Evolutionary conservation across 2,329 filamentous ascomycete genomes (phyloP), one percentile per base, ranked within the genome.

Genomic region (Mariannaea sp.): DNA sequence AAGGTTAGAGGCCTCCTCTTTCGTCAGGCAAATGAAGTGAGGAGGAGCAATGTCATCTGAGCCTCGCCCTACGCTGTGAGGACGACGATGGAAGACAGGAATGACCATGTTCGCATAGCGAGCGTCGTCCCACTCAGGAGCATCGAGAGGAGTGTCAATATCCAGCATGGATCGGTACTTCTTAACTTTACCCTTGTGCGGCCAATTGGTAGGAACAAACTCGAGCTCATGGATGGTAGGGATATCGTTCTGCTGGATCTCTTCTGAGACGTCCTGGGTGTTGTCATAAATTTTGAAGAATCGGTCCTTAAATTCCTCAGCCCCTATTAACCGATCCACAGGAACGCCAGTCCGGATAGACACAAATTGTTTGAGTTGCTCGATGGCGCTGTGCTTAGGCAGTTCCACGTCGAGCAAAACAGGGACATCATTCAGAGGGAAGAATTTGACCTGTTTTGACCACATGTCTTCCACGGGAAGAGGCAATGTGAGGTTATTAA

Each of bases 401-500:
- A 94, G 77, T 61, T 97, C 94, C 9, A 96, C 82, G 39, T 86
- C 82, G 29, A 97, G 81, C 35, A 82, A 76, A 45, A 93, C 79
- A 0, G 91, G 89, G 2, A 76, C 75, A 49, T 89, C 85, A 53
- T 87, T 84, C 2, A 94, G 75, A 2, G 92, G 92, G 55, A 90
- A 87, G 69, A 89, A 97, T 49, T 83, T 87, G 61, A 97, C 77
- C 1, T 81, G 79, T 59, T 88, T 87, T 53, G 78, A 80, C 88
- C 91, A 96, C 38, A 90, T 81, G 59, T 88, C 92, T 70, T 94
- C 88, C 49, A 96, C 84, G 0, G 94, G 94, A 27, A 99, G 77
- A 52, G 95, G 94, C 19, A 99, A 77, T 0, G 94, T 97, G 54
- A 99, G 76, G 60, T 95, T 94, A 71, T 92, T 97, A 78, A 96